Conservation (phyloP, 2,329 filamentous ascomycete genomes). For the Fonsecaea erecta region DNA sequence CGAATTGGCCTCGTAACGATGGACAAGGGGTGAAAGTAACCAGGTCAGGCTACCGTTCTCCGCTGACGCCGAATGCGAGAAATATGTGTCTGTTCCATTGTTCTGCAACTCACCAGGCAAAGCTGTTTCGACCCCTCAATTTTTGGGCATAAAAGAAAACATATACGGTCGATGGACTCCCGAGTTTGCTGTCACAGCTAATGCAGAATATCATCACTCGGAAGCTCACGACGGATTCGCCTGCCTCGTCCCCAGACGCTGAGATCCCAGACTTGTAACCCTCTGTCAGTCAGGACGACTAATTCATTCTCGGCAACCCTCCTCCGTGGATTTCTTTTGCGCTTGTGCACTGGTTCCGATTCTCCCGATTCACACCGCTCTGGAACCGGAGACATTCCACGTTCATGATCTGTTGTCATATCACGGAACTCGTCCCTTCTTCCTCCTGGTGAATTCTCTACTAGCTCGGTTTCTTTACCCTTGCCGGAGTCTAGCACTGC, state of each 20-base stretch:
- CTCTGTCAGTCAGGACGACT: constrained; percentile 49
- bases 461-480: background rate
- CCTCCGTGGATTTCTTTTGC: background rate
- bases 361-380: background rate
- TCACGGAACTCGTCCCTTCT: background rate
- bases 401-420: background rate
- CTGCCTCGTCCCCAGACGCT: constrained; percentile 40
- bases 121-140: background rate
- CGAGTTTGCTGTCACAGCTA: background rate
- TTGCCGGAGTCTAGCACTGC: background rate
- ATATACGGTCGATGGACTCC: background rate
- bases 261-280: constrained; percentile 47
- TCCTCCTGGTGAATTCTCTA: background rate
- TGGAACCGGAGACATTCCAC: background rate
- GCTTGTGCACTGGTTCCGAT: background rate
- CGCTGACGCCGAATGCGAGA: background rate
- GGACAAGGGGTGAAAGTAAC: background rate
- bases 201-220: constrained; percentile 6
- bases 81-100: background rate
- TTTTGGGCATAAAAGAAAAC: background rate
- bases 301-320: constrained; percentile 45
- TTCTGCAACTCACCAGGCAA: background rate
- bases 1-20: background rate
- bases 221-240: constrained; percentile 27
- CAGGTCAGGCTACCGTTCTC: background rate